Evolutionary conservation across 164 flowering plant species (phyloP).

Genomic region (Tetracentron sinense): DNA sequence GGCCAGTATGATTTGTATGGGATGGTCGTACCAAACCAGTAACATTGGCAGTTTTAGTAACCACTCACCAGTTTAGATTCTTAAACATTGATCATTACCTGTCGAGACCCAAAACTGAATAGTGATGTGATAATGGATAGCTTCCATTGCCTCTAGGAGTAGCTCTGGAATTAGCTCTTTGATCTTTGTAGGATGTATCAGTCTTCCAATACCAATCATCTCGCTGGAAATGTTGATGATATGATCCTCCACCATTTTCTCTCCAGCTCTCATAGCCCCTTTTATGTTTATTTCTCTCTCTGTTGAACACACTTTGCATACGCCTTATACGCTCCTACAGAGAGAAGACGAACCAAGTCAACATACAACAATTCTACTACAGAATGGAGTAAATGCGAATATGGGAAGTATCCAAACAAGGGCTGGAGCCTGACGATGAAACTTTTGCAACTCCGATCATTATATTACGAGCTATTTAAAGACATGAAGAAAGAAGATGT

Average conservation of each 20-base stretch:
- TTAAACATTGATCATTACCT: conserved; percentile 44
- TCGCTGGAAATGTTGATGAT: conserved; percentile 82
- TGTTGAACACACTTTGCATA: conserved; percentile 97
- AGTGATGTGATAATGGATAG: conserved; percentile 77
- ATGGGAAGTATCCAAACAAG: not conserved
- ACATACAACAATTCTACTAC: not conserved
- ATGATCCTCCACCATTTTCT: conserved; percentile 59
- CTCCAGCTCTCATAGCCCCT: conserved; percentile 85
- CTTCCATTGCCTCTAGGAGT: conserved; percentile 36
- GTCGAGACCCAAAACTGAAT: conserved; percentile 85
- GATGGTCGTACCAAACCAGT: not conserved
- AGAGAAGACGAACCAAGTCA: conserved; percentile 6
- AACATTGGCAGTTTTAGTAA: not conserved
- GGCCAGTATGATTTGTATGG: not conserved
- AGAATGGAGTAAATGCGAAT: not conserved
- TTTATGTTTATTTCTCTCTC: conserved; percentile 79
- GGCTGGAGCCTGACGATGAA: not conserved
- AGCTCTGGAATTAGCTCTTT: conserved; percentile 41
- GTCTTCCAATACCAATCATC: conserved; percentile 85
- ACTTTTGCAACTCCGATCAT: not conserved
- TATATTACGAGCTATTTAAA: not conserved
- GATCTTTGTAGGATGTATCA: conserved; percentile 50
- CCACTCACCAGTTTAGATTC: not conserved
- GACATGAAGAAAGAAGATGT: not conserved
- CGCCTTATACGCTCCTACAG: conserved; percentile 89